Evolutionary conservation across 148 eudicot species (phyloP), one percentile per base, ranked within the genome.

Genomic region (Heliosperma pusillum): DNA sequence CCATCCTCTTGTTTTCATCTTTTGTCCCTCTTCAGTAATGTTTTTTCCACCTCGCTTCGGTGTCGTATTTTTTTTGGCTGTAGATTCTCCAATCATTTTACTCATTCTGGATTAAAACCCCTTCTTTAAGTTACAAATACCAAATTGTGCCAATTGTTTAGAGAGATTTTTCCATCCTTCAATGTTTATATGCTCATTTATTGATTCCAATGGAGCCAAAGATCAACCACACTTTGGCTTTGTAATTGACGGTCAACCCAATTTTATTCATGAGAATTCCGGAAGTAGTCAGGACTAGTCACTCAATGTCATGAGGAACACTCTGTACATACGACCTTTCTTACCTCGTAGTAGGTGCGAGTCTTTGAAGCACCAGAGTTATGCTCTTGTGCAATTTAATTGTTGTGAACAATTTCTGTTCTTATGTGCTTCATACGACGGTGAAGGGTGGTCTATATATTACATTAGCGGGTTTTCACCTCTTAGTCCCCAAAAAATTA

Each of bases 1-100:
- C 19, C 72, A 73, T 73, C 65, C 63, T 61, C 5, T 17, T 65
- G 4, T 53, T 55, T 56, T 15, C 57, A 11, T 47, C 53, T 45
- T 40, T 21, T 20, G 50, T 27, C 45, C 19, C 50, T 27, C 42
- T 47, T 59, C 30, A 20, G 5, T 19, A 10, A 53, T 10, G 12
- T 4, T 58, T 27, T 57, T 16, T 69, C 29, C 66, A n/a, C 47
- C 15, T 30, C 60, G 16, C 25, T 21, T 59, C 19, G 27, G 7
- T 30, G 56, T 21, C 19, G 7, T 6, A 0, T 42, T 29, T 47
- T 29, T 29, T 53, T 5, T 36, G 8, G 42, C 42, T 36, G 42
- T 36, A 27, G 29, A 44, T 30, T 71, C 22, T 10, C 6, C n/a
- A 19, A 0, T 44, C 21, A 1, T 3, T 62, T 62, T 9, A 8